phyloP scores from a whole-genome alignment of 2,329 filamentous ascomycete genomes.

The Corinectria fuckeliana region DNA sequence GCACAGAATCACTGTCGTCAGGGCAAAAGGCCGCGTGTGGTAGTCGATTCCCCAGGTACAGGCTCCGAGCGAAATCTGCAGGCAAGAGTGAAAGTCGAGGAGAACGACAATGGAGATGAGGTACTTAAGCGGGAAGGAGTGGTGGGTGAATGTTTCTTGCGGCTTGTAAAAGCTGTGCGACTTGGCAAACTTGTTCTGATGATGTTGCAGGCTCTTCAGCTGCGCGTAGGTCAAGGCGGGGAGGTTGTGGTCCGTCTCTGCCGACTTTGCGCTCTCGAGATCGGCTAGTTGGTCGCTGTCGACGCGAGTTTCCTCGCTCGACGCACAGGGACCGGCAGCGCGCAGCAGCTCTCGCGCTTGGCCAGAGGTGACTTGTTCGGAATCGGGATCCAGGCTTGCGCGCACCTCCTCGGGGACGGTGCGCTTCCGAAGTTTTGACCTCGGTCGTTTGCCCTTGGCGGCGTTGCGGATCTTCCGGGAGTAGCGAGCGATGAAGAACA shows the following conservation, averaged over 20 bases:
- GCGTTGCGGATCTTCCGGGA: conserved; percentile 46
- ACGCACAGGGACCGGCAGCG: conserved; percentile 17
- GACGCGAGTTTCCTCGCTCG: conserved; percentile 44
- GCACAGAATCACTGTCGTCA: conserved; percentile 83
- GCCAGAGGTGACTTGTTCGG: conserved; percentile 25
- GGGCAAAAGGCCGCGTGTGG: conserved; percentile 69
- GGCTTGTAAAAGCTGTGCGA: conserved; percentile 91
- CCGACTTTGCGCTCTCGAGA: conserved; percentile 48
- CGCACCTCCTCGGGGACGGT: conserved; percentile 22
- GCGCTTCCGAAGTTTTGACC: conserved; percentile 29
- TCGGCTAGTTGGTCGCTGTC: conserved; percentile 44
- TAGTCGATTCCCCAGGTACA: conserved; percentile 82
- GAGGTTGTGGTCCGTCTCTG: conserved; percentile 53
- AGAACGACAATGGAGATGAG: conserved; percentile 80
- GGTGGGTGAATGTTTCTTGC: conserved; percentile 82
- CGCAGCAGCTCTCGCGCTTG: conserved; percentile 30
- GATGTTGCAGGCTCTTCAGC: conserved; percentile 74
- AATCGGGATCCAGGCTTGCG: conserved; percentile 21
- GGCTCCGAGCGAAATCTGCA: conserved; percentile 81
- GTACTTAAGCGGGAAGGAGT: conserved; percentile 76
- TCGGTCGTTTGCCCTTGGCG: conserved; percentile 56
- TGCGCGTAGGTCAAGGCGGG: conserved; percentile 71
- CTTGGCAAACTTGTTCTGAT: conserved; percentile 80
- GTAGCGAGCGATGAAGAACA: conserved; percentile 81
- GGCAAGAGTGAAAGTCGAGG: conserved; percentile 78